Percentiles rank a stretch among this genome's conserved stretches.
Conservation (phyloP, 2,329 filamentous ascomycete species). For the Colletotrichum truncatum region DNA sequence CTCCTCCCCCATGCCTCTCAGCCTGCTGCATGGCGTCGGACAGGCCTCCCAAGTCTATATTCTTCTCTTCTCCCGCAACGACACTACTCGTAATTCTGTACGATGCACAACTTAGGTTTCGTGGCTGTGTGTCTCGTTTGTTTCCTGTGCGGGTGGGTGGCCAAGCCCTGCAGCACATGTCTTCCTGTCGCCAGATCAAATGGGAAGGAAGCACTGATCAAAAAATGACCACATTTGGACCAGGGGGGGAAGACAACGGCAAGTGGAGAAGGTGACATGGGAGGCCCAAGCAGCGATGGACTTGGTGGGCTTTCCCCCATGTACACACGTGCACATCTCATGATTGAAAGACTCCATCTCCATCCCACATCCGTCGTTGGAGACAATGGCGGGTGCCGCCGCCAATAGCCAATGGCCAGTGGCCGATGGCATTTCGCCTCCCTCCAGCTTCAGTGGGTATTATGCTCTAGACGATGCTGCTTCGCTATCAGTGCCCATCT, state of each 20-base stretch:
- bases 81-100: background rate
- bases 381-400: background rate
- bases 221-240: background rate
- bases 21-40: conserved; percentile 13
- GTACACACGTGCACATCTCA: conserved; percentile 12
- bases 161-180: conserved; percentile 7
- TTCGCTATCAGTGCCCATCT: no score
- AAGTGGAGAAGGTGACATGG: conserved; percentile 19
- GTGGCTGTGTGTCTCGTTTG: conserved; percentile 23
- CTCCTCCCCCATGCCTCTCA: background rate
- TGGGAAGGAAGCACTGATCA: background rate
- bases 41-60: conserved; percentile 1
- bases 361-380: background rate
- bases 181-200: background rate
- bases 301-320: background rate
- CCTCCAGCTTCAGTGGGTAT: no score
- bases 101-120: background rate
- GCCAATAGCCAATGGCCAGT: background rate
- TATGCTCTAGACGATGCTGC: no score
- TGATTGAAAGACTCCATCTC: background rate
- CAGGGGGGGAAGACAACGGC: background rate
- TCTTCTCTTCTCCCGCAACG: background rate
- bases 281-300: background rate
- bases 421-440: background rate
- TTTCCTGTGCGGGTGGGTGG: background rate